These are phyloP conservation scores for Cryptosporidium andersoni DNA, from an alignment of 169 alveolate genomes.

Conservation along the genomic window DNA sequence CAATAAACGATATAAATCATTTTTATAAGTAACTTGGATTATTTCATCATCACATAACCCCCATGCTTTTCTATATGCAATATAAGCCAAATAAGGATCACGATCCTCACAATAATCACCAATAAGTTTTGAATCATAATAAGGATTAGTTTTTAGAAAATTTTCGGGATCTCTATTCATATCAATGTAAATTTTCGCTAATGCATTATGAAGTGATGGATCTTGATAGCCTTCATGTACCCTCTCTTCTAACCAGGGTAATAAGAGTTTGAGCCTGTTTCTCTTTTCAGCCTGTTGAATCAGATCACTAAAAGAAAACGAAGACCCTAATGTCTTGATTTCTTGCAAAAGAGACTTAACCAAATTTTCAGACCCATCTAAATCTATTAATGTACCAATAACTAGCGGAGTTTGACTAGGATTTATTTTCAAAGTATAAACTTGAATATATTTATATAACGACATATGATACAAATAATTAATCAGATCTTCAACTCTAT, in stretches of 20 bases:
- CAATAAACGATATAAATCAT: constrained; percentile 95
- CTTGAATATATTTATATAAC: constrained; percentile 95
- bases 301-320: constrained; percentile 94
- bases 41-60: constrained; percentile 97
- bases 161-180: constrained; percentile 95
- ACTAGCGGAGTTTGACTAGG: constrained; percentile 97
- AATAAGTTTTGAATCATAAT: constrained; percentile 94
- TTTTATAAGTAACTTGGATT: constrained; percentile 93
- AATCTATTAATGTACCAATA: constrained; percentile 96
- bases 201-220: constrained; percentile 96
- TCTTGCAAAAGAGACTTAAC: constrained; percentile 89
- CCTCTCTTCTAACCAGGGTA: constrained; percentile 97
- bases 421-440: constrained; percentile 94
- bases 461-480: constrained; percentile 95
- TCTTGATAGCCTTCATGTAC: constrained; percentile 96
- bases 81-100: constrained; percentile 98
- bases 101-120: constrained; percentile 99
- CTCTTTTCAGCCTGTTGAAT: constrained; percentile 97
- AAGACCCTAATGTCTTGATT: constrained; percentile 90
- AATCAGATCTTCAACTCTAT: constrained; percentile 96
- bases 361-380: constrained; percentile 97
- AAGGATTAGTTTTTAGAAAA: constrained; percentile 94
- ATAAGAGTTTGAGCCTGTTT: constrained; percentile 93
- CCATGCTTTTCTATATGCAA: constrained; percentile 97
- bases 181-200: constrained; percentile 98